A percentile compares a stretch with the other conserved stretches of the same genome.
Conservation (phyloP, 306 rosid genomes). For the Gillenia trifoliata region DNA sequence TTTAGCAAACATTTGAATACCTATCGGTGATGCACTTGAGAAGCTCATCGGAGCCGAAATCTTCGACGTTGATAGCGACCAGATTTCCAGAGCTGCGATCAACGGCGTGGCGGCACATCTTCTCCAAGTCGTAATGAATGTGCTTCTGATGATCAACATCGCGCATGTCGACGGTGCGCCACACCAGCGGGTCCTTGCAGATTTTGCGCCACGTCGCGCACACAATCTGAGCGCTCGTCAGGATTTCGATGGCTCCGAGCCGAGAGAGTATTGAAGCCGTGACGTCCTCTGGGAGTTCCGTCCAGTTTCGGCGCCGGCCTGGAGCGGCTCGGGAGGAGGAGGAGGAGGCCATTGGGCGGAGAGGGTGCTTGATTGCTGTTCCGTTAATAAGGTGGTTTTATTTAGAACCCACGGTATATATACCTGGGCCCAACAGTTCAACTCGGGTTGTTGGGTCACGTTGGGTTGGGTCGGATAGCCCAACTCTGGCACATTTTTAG, state of each 20-base stretch:
- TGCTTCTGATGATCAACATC: neutral
- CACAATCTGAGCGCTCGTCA: slow-evolving; percentile 33
- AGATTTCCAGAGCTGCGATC: slow-evolving; percentile 48
- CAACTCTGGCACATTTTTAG: too few species aligned
- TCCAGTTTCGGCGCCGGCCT: slow-evolving; percentile 24
- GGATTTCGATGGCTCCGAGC: slow-evolving; percentile 38
- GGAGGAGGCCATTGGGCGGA: neutral
- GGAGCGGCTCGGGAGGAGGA: neutral
- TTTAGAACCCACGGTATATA: too few species aligned
- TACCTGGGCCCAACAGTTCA: too few species aligned
- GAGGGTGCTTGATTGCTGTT: neutral
- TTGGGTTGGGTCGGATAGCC: too few species aligned
- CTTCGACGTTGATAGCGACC: slow-evolving; percentile 34
- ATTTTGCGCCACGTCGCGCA: slow-evolving; percentile 49
- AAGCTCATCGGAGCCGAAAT: slow-evolving; percentile 40
- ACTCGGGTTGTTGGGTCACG: too few species aligned
- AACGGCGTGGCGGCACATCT: slow-evolving; percentile 41
- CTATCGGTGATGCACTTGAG: slow-evolving; percentile 37
- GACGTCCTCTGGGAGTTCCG: slow-evolving; percentile 45
- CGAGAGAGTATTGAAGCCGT: slow-evolving; percentile 31
- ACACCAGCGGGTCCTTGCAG: slow-evolving; percentile 45
- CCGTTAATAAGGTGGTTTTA: too few species aligned
- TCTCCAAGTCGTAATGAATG: slow-evolving; percentile 5
- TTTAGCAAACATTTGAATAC: slow-evolving; percentile 10
- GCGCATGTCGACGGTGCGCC: slow-evolving; percentile 43